Evolutionary conservation across 768 basidiomycete species (phyloP).

Genomic region (Tricholoma sp.): DNA sequence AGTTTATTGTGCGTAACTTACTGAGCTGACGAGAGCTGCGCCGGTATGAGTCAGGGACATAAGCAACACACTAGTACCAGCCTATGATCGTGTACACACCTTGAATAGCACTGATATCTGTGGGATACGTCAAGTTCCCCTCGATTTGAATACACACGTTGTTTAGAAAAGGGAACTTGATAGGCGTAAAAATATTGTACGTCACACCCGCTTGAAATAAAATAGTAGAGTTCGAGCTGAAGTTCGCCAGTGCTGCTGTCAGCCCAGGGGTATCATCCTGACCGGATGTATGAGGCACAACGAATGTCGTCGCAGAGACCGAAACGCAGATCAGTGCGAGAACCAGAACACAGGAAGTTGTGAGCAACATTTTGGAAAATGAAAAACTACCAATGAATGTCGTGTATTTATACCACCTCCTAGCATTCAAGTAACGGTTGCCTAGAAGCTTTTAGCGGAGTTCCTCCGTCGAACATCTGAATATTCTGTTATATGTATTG

Average conservation of each 20-base stretch:
- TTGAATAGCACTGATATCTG: conserved; percentile 47
- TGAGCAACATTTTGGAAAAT: neutral
- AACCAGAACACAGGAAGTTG: neutral
- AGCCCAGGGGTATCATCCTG: conserved; percentile 50
- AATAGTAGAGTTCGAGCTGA: conserved; percentile 43
- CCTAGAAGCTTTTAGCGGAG: no score
- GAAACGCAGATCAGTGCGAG: conserved; percentile 18
- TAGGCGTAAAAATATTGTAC: conserved; percentile 59
- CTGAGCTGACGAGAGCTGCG: conserved; percentile 43
- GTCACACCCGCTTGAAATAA: conserved; percentile 50
- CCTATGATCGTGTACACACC: conserved; percentile 19
- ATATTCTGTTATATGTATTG: no score
- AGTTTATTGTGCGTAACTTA: conserved; percentile 17
- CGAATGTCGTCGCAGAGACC: conserved; percentile 35
- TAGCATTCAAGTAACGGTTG: no score
- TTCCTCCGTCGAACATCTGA: no score
- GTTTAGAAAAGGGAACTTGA: conserved; percentile 48
- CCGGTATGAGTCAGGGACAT: neutral
- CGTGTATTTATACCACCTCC: neutral
- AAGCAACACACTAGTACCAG: neutral
- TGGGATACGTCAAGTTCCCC: conserved; percentile 54
- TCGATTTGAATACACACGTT: conserved; percentile 56
- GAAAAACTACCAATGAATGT: neutral
- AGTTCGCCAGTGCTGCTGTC: conserved; percentile 35
- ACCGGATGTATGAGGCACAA: conserved; percentile 43